Evolutionary conservation across 2,329 filamentous ascomycete species (phyloP).

Genomic region (Phialocephala subalpina): DNA sequence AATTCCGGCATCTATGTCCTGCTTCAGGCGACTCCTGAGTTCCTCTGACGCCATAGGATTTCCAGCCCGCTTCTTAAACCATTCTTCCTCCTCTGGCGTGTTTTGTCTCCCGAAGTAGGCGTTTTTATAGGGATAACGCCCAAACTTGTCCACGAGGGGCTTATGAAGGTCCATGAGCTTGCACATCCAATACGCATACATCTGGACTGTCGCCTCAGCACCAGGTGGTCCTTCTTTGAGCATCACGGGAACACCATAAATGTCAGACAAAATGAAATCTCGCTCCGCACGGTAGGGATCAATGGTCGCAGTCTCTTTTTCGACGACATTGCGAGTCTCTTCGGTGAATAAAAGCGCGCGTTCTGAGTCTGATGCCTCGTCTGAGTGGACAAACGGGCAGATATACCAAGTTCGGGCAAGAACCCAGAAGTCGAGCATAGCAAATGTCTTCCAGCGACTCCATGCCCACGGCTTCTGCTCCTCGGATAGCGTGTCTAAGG

Average conservation of each 20-base stretch:
- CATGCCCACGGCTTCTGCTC: constrained; percentile 18
- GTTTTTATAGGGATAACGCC: constrained; percentile 44
- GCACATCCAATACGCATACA: constrained; percentile 38
- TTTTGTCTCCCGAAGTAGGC: constrained; percentile 33
- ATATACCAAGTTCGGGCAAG: constrained; percentile 38
- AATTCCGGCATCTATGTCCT: constrained; percentile 5
- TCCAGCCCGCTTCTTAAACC: constrained; percentile 9
- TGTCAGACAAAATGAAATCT: constrained; percentile 27
- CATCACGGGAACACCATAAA: constrained; percentile 37
- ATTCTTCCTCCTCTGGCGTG: constrained; percentile 40
- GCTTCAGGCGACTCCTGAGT: constrained; percentile 3
- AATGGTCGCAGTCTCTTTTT: constrained; percentile 28
- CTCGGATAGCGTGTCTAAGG: constrained; percentile 28
- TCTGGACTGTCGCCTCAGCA: constrained; percentile 29
- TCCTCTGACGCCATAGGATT: constrained; percentile 1
- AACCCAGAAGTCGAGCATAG: constrained; percentile 40
- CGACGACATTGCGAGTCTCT: constrained; percentile 36
- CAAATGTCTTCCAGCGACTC: constrained; percentile 10
- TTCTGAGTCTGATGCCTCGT: constrained; percentile 28
- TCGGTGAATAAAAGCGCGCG: constrained; percentile 33
- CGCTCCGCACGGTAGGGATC: constrained; percentile 34
- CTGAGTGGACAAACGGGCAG: constrained; percentile 41
- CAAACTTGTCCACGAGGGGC: constrained; percentile 40
- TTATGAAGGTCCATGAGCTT: constrained; percentile 42
- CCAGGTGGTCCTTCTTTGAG: constrained; percentile 31